These are phyloP conservation scores for Funneliformis geosporum DNA, from an alignment of 192 early-diverging fungal genomes.

Conservation along the genomic window DNA sequence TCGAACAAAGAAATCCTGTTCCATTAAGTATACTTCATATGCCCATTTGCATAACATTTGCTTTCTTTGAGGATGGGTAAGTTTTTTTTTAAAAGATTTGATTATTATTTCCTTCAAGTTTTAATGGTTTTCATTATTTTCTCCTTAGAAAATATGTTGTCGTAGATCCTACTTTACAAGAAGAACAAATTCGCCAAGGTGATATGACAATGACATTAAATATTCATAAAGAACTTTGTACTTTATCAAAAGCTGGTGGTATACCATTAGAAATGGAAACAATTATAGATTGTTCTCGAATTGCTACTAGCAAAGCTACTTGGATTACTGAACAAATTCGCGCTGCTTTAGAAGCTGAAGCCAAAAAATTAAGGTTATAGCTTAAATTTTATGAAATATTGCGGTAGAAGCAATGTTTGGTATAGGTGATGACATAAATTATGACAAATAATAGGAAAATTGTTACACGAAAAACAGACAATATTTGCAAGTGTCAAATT, in stretches of 20 bases:
- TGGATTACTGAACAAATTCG: conserved; percentile 82
- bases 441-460: too few species aligned
- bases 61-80: conserved; percentile 70
- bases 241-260: conserved; percentile 90
- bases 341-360: conserved; percentile 60
- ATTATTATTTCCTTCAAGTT: neutral
- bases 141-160: conserved; percentile 54
- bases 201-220: conserved; percentile 91
- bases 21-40: conserved; percentile 95
- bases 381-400: too few species aligned
- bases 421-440: too few species aligned
- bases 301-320: conserved; percentile 72
- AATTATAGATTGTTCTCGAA: conserved; percentile 79
- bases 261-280: conserved; percentile 71
- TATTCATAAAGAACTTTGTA: conserved; percentile 89
- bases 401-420: too few species aligned
- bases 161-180: conserved; percentile 83
- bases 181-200: conserved; percentile 84
- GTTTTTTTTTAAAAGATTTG: neutral
- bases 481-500: too few species aligned
- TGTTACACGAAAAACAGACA: too few species aligned
- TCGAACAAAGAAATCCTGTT: conserved; percentile 88
- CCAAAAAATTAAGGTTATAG: conserved; percentile 41
- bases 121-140: neutral
- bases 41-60: conserved; percentile 92